Conservation (phyloP, 345 rosid genomes). For the Sisymbrium altissimum region DNA sequence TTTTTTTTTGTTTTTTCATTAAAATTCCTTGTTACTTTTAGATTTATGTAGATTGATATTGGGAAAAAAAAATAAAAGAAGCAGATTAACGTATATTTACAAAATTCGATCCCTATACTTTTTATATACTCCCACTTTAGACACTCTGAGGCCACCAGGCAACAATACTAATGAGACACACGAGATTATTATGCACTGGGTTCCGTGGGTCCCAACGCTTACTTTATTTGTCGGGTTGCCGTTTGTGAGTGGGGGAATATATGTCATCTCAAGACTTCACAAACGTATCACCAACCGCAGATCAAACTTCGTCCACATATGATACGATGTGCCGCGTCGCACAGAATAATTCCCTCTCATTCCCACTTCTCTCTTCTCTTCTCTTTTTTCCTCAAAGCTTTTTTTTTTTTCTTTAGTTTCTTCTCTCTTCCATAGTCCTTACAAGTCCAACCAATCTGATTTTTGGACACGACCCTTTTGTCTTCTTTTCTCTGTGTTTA, state of each 20-base stretch:
- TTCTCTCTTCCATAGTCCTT: not conserved
- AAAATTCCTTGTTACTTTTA: no score
- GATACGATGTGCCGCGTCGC: slow-evolving; percentile 7
- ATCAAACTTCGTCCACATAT: slow-evolving; percentile 19
- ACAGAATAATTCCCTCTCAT: slow-evolving; percentile 14
- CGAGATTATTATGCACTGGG: slow-evolving; percentile 31
- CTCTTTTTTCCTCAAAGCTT: not conserved
- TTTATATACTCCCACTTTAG: not conserved
- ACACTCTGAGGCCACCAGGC: not conserved
- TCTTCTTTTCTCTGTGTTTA: not conserved
- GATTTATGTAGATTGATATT: no score
- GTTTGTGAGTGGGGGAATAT: slow-evolving; percentile 31
- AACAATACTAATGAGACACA: slow-evolving; percentile 29
- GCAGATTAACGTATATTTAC: not conserved
- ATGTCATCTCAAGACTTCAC: slow-evolving; percentile 11
- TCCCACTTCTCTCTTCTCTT: not conserved
- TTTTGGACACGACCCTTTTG: slow-evolving; percentile 8
- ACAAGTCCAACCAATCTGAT: slow-evolving; percentile 35
- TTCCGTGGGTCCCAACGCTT: slow-evolving; percentile 31
- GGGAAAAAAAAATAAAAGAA: no score
- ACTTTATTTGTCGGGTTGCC: slow-evolving; percentile 30
- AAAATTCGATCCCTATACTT: not conserved
- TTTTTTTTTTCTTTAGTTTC: not conserved
- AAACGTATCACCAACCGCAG: slow-evolving; percentile 23
- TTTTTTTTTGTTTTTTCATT: no score